phyloP scores from a whole-genome alignment of 2,329 filamentous ascomycete genomes.

The Xylariaceae sp. region DNA sequence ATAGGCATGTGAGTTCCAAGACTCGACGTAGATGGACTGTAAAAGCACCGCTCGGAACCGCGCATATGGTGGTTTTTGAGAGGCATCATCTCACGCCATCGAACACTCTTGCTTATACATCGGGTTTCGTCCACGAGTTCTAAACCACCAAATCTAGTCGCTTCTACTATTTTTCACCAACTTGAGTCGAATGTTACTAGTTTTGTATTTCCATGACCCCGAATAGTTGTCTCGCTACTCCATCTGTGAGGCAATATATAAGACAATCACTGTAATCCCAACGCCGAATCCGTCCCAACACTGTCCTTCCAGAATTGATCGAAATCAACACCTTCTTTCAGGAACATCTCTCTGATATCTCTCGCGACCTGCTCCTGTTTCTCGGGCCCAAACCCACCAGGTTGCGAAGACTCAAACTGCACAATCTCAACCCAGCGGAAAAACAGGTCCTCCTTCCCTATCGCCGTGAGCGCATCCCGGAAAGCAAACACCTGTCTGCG shows the following conservation, averaged over 20 bases:
- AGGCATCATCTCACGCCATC: too few species aligned
- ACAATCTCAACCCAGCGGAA: slow-evolving; percentile 91
- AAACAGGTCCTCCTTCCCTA: slow-evolving; percentile 87
- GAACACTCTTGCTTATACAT: too few species aligned
- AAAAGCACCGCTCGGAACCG: too few species aligned
- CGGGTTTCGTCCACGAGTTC: too few species aligned
- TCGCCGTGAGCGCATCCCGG: slow-evolving; percentile 67
- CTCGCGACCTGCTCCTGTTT: slow-evolving; percentile 69
- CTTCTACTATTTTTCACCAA: too few species aligned
- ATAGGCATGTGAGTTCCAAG: too few species aligned
- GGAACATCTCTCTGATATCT: slow-evolving; percentile 74
- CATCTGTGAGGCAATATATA: neutral
- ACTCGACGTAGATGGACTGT: too few species aligned
- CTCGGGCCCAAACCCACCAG: slow-evolving; percentile 74
- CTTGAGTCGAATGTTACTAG: too few species aligned
- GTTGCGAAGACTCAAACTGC: slow-evolving; percentile 78
- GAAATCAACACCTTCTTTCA: slow-evolving; percentile 75
- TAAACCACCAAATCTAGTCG: too few species aligned
- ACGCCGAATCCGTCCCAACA: slow-evolving; percentile 41
- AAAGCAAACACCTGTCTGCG: slow-evolving; percentile 77
- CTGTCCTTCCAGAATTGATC: slow-evolving; percentile 72
- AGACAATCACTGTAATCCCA: slow-evolving; percentile 17
- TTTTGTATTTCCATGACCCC: too few species aligned
- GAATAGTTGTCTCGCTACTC: too few species aligned
- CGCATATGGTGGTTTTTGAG: too few species aligned